Evolutionary conservation across 768 basidiomycete genomes (phyloP).

Genomic region (Podaxis mareebaensis): DNA sequence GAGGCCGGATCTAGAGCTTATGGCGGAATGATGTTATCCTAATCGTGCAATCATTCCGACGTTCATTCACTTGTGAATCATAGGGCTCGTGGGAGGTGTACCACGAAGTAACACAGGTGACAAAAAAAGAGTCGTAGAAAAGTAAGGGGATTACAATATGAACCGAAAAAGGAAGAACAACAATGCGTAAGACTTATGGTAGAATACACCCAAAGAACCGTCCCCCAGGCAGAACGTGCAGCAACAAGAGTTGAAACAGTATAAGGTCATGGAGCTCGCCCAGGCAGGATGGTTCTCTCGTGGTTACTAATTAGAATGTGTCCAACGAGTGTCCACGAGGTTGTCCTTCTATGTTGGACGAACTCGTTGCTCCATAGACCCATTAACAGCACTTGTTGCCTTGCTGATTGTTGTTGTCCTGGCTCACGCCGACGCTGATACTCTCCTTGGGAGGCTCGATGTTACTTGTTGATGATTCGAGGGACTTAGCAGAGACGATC

Average conservation of each 20-base stretch:
- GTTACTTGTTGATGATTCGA: conserved; percentile 80
- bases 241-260: background rate
- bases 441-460: conserved; percentile 83
- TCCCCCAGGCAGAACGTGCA: background rate
- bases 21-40: background rate
- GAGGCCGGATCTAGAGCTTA: background rate
- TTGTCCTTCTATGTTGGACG: conserved; percentile 8
- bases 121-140: background rate
- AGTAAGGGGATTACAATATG: conserved; percentile 11
- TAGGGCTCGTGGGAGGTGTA: background rate
- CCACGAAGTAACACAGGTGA: background rate
- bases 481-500: conserved; percentile 93
- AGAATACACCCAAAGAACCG: conserved; percentile 10
- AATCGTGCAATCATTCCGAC: background rate
- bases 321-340: background rate
- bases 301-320: background rate
- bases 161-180: conserved; percentile 7
- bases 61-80: background rate
- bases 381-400: conserved; percentile 65
- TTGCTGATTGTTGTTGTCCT: conserved; percentile 57
- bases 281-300: conserved; percentile 1
- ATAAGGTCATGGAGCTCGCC: conserved; percentile 1
- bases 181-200: conserved; percentile 5
- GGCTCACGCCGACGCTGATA: conserved; percentile 80
- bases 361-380: background rate